Base-by-base conservation (phyloP, 1,139 yeast genomes). In the Sugiyamaella sp. region DNA sequence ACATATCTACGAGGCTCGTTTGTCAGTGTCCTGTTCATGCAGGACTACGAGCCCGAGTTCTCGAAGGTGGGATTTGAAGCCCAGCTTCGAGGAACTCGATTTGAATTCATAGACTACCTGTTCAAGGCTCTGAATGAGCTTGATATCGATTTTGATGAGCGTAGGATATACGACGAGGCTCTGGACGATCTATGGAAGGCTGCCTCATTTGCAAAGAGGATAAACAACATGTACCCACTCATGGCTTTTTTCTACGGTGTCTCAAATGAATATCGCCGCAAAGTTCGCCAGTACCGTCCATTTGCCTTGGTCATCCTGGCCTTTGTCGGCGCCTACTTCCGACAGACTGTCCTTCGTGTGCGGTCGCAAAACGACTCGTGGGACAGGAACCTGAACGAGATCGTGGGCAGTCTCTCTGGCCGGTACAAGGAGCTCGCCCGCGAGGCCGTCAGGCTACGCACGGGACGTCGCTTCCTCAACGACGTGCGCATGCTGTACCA, bases 251-350 rank as follows among this genome's bases (percentile, higher is more conserved):
- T 51, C 25, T 40, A 46, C 24, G 42, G 47, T 16, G 16, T 46
- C 2, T 38, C 54, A 8, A 21, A 37, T 20, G 49, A 32, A 16
- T 51, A 21, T 8, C 39, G 37, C 22, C 24, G 40, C 16, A 29
- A 44, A 12, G 44, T 39, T 17, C 38, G 55, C 1, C 41, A 42
- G 29, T 38, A 42, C 12, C 49, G 52, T 20, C 51, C 55, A 4
- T 47, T 47, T 37, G 51, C 55, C 4, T 33, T 52, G 14, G 46
- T 52, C n/a, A 46, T 52, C 12, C 46, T 46, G 9, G 51, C 44
- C 9, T 39, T 51, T 19, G 22, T 46, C 19, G 19, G 54, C 22
- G 46, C 44, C 3, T 33, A 41, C 14, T 35, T 19, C 32, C 35
- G 51, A 16, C 42, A 24, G 21, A 46, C 46, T 19, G 43, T 47